phyloP scores from a whole-genome alignment of 352 stramenopile species.

The Phytophthora kernoviae region DNA sequence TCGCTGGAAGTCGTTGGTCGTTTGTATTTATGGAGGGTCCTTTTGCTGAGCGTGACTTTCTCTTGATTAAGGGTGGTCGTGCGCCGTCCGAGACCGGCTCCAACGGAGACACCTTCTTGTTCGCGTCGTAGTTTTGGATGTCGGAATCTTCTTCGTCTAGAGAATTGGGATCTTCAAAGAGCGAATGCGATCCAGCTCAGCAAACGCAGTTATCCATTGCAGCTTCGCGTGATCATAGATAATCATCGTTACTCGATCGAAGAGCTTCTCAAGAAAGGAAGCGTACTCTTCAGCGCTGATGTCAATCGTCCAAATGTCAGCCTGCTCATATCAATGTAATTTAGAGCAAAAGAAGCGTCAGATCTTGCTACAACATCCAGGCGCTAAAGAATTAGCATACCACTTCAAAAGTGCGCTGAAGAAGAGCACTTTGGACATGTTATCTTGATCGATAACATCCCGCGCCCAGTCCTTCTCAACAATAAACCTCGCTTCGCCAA shows the following conservation, averaged over 20 bases:
- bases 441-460: constrained; percentile 49
- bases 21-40: constrained; percentile 1
- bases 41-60: constrained; percentile 20
- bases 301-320: constrained; percentile 79
- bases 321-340: constrained; percentile 20
- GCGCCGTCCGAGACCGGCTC: constrained; percentile 1
- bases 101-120: constrained; percentile 3
- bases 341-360: background rate
- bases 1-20: constrained; percentile 15
- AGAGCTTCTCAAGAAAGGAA: constrained; percentile 78
- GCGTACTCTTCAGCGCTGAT: constrained; percentile 69
- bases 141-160: constrained; percentile 7
- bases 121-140: constrained; percentile 16
- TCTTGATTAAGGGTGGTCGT: constrained; percentile 16
- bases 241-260: constrained; percentile 77
- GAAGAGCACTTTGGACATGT: constrained; percentile 69
- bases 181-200: constrained; percentile 71
- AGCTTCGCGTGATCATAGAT: constrained; percentile 69
- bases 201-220: constrained; percentile 74
- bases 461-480: constrained; percentile 79
- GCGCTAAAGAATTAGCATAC: constrained; percentile 15
- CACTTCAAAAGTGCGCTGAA: constrained; percentile 79
- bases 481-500: constrained; percentile 69
- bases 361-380: no score
- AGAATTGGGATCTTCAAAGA: constrained; percentile 51